phyloP scores from a whole-genome alignment of 768 basidiomycete genomes.

The Tulasnella sp. region DNA sequence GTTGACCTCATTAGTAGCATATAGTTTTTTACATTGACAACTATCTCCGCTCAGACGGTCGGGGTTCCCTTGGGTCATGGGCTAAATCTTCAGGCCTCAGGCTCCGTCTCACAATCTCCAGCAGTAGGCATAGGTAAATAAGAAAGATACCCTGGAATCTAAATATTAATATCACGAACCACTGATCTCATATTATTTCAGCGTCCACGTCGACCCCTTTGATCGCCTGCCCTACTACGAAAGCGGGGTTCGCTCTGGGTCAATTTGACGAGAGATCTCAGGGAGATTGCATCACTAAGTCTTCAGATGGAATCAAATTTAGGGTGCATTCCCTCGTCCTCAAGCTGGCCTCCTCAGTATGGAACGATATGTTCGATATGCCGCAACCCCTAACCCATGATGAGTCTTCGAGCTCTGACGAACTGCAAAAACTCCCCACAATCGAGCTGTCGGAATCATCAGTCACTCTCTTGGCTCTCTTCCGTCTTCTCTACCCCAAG shows the following conservation, averaged over 20 bases:
- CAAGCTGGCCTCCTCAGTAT: constrained; percentile 2
- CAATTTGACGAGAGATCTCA: not conserved
- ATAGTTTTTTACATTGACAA: not conserved
- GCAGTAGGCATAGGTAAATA: not conserved
- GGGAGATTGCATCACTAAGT: not conserved
- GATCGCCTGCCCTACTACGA: not conserved
- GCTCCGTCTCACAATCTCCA: not conserved
- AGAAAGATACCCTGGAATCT: not conserved
- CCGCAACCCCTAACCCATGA: constrained; percentile 5
- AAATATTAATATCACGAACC: not conserved
- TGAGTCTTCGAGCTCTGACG: not conserved
- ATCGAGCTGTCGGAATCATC: not conserved
- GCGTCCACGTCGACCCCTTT: not conserved
- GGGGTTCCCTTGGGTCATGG: not conserved
- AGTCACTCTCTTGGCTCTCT: constrained; percentile 1
- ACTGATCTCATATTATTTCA: not conserved
- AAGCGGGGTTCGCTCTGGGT: not conserved
- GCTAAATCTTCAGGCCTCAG: not conserved
- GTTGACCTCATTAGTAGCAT: not conserved
- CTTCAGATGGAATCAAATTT: constrained; percentile 7
- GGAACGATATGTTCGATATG: not conserved
- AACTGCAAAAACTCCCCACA: not conserved
- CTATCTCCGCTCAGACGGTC: not conserved
- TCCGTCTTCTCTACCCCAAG: constrained; percentile 10
- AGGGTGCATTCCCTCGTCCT: not conserved